Evolutionary conservation across 352 stramenopile species (phyloP).

Genomic region (Phytopythium sindhum): DNA sequence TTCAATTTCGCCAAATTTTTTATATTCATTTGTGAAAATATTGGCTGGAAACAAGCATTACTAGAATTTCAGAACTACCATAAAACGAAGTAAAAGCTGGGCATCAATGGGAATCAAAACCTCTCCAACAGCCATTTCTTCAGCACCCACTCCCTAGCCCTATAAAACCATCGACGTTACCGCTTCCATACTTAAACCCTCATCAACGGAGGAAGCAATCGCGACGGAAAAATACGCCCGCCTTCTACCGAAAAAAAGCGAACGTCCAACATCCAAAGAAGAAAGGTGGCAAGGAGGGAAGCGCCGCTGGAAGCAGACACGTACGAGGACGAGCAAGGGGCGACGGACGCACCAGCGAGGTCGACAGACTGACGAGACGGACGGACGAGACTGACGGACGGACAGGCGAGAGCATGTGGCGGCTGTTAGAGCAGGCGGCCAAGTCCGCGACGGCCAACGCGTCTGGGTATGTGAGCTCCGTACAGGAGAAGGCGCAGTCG

Average conservation of each 20-base stretch:
- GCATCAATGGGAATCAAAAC: no score
- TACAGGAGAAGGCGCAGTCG: conserved; percentile 75
- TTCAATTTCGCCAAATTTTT: no score
- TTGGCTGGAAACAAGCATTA: no score
- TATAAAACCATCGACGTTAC: background rate
- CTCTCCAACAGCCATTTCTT: no score
- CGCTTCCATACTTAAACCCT: background rate
- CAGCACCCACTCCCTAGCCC: background rate
- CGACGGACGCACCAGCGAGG: no score
- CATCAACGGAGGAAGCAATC: background rate
- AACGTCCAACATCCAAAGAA: background rate
- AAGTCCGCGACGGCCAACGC: conserved; percentile 71
- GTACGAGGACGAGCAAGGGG: background rate
- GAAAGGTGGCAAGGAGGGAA: background rate
- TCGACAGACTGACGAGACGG: background rate
- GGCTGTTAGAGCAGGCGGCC: conserved; percentile 69
- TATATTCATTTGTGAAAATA: no score
- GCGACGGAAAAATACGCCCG: background rate
- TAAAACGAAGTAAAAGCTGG: no score
- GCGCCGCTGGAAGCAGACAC: background rate
- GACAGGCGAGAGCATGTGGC: conserved; percentile 47
- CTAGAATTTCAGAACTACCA: no score
- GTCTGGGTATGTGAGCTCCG: conserved; percentile 62
- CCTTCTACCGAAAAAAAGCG: background rate
- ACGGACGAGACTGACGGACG: background rate